phyloP scores from a whole-genome alignment of 2,329 filamentous ascomycete genomes.

The Phialocephala sp. region DNA sequence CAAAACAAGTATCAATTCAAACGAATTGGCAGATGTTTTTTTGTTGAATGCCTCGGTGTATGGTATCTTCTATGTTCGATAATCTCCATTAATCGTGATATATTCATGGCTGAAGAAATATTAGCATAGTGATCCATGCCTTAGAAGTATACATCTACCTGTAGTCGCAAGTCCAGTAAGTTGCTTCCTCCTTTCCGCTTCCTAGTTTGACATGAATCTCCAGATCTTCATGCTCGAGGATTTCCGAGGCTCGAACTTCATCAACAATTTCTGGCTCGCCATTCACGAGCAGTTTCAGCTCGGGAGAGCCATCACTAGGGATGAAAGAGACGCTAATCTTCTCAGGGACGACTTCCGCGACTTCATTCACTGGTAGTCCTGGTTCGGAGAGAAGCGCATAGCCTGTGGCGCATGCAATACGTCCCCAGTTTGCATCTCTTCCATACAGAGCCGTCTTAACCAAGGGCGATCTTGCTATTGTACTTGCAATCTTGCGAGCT shows the following conservation, averaged over 20 bases:
- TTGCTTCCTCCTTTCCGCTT: slow-evolving; percentile 69
- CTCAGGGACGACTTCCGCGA: slow-evolving; percentile 68
- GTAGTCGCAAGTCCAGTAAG: slow-evolving; percentile 87
- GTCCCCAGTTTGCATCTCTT: slow-evolving; percentile 97
- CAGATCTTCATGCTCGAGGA: slow-evolving; percentile 77
- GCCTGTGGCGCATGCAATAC: slow-evolving; percentile 92
- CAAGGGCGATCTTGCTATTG: slow-evolving; percentile 88
- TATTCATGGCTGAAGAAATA: slow-evolving; percentile 61
- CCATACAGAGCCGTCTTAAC: slow-evolving; percentile 98
- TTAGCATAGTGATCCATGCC: slow-evolving; percentile 22
- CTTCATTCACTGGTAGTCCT: slow-evolving; percentile 60
- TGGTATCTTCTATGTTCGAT: slow-evolving; percentile 57
- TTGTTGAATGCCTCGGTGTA: too few relatives aligned
- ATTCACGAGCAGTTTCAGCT: slow-evolving; percentile 77
- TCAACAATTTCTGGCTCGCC: slow-evolving; percentile 83
- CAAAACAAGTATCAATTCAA: neutral
- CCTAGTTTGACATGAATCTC: slow-evolving; percentile 79
- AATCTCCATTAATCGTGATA: slow-evolving; percentile 71
- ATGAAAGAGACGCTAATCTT: slow-evolving; percentile 81
- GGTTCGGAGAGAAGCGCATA: slow-evolving; percentile 72
- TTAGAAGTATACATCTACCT: slow-evolving; percentile 60
- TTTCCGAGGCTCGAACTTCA: slow-evolving; percentile 77
- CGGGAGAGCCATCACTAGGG: slow-evolving; percentile 75
- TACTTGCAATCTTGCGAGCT: slow-evolving; percentile 80
- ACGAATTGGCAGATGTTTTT: neutral